Percentiles rank a stretch among this genome's conserved stretches.
These are phyloP conservation scores for Annulohypoxylon moriforme DNA, from an alignment of 495 filamentous ascomycete genomes.

Conservation along the genomic window DNA sequence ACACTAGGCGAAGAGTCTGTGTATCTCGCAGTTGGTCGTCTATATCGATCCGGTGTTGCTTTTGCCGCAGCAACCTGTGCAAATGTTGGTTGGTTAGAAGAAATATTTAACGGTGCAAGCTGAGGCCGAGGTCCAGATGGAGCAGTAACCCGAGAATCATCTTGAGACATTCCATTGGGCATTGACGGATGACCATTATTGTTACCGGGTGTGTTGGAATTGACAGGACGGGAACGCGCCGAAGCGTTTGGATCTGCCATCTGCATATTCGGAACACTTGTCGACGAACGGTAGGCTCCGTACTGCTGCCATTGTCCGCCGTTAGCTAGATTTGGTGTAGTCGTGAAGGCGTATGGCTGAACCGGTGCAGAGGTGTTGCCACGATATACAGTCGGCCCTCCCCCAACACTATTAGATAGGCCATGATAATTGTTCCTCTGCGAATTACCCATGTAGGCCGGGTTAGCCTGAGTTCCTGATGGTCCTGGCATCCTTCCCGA, in stretches of 20 bases:
- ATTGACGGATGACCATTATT: conserved; percentile 13
- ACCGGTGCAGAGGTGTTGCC: conserved; percentile 73
- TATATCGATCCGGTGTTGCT: conserved; percentile 65
- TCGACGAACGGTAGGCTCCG: conserved; percentile 73
- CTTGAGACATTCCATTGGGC: conserved; percentile 33
- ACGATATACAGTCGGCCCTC: conserved; percentile 71
- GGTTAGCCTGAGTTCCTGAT: conserved; percentile 63
- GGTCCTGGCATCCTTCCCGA: conserved; percentile 70
- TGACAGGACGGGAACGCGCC: conserved; percentile 64
- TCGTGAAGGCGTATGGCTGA: conserved; percentile 87
- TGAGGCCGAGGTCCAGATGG: conserved; percentile 49
- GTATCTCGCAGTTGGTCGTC: conserved; percentile 58
- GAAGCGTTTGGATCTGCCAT: conserved; percentile 59
- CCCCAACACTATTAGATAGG: conserved; percentile 59
- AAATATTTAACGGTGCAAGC: conserved; percentile 45
- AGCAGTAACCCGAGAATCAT: conserved; percentile 43
- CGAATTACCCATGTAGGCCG: conserved; percentile 67
- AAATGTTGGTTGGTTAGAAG: conserved; percentile 51
- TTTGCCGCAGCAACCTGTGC: conserved; percentile 54
- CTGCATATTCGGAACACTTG: conserved; percentile 66
- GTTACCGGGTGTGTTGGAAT: conserved; percentile 51
- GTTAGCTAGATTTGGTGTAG: conserved; percentile 74
- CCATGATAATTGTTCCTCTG: conserved; percentile 74
- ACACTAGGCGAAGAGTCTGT: conserved; percentile 51
- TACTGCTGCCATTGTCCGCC: conserved; percentile 72